A percentile compares a stretch with the other conserved stretches of the same genome.
phyloP scores from a whole-genome alignment of 2,329 filamentous ascomycete species.

The Aspergillus sergii region DNA sequence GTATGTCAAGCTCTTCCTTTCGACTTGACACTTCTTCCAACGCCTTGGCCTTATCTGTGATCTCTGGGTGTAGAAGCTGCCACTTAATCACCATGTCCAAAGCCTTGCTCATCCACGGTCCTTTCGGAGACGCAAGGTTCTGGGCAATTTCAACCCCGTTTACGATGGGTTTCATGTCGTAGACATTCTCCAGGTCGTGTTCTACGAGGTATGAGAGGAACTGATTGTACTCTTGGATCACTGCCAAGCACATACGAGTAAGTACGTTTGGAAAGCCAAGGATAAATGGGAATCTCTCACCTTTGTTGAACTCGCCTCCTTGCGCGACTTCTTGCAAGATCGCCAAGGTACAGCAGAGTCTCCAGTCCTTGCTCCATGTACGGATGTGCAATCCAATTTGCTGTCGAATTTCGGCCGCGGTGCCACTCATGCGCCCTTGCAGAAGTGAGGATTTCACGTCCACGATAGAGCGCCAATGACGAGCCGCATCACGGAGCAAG shows the following conservation, averaged over 20 bases:
- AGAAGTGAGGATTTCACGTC: constrained; percentile 54
- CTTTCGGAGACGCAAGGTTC: constrained; percentile 65
- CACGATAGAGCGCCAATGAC: constrained; percentile 66
- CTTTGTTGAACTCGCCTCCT: constrained; percentile 31
- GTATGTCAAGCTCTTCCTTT: constrained; percentile 53
- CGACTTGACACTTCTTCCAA: constrained; percentile 61
- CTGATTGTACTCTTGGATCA: constrained; percentile 53
- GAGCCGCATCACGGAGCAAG: constrained; percentile 66
- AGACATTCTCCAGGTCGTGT: constrained; percentile 53
- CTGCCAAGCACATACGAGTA: constrained; percentile 28
- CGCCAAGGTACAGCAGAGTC: constrained; percentile 41
- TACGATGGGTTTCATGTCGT: constrained; percentile 64
- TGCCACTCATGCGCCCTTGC: constrained; percentile 28
- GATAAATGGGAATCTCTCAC: constrained; percentile 26
- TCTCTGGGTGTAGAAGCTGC: constrained; percentile 79
- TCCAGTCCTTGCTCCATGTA: constrained; percentile 43
- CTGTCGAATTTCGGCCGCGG: constrained; percentile 38
- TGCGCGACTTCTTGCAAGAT: constrained; percentile 44
- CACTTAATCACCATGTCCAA: constrained; percentile 80
- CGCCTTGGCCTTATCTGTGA: constrained; percentile 60
- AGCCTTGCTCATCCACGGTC: constrained; percentile 81
- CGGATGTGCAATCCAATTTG: constrained; percentile 39
- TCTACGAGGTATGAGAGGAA: constrained; percentile 57
- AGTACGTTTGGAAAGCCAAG: constrained; percentile 17
- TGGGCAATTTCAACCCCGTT: constrained; percentile 75